These are phyloP conservation scores for Lumnitzera littorea DNA, from an alignment of 345 rosid species.

Conservation along the genomic window DNA sequence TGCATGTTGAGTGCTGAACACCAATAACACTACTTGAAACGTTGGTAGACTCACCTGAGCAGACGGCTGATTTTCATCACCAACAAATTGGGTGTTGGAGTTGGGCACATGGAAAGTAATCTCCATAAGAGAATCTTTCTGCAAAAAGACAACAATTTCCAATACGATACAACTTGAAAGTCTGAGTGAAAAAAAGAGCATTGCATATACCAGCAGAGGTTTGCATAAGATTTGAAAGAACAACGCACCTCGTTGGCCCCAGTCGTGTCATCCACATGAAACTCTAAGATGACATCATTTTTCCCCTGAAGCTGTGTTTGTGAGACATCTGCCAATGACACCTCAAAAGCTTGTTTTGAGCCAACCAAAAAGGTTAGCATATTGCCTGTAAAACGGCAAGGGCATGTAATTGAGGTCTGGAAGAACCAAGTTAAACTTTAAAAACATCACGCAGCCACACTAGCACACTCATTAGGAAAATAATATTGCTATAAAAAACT, in stretches of 20 bases:
- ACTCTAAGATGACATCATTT: constrained; percentile 87
- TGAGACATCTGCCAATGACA: constrained; percentile 82
- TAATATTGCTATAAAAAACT: too few relatives aligned
- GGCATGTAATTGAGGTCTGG: background rate
- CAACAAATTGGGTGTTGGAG: constrained; percentile 82
- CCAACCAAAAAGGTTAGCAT: constrained; percentile 78
- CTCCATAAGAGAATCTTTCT: constrained; percentile 98
- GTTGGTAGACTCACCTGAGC: constrained; percentile 57
- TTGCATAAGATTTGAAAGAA: background rate
- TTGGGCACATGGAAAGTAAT: constrained; percentile 88
- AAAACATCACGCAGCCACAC: too few relatives aligned
- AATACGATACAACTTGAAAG: background rate
- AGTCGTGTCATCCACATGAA: constrained; percentile 94
- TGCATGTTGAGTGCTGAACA: background rate
- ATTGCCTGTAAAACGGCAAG: constrained; percentile 44
- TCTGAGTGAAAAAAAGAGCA: background rate
- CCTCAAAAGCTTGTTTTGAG: constrained; percentile 90
- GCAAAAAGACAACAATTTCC: constrained; percentile 12
- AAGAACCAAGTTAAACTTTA: background rate
- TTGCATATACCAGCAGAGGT: background rate
- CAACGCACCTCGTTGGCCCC: constrained; percentile 88
- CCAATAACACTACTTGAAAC: background rate
- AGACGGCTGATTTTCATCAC: constrained; percentile 82
- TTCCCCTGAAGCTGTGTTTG: constrained; percentile 92
- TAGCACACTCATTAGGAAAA: too few relatives aligned